Base-by-base conservation (phyloP, 208 protist genomes). In the Crithidia fasciculata region DNA sequence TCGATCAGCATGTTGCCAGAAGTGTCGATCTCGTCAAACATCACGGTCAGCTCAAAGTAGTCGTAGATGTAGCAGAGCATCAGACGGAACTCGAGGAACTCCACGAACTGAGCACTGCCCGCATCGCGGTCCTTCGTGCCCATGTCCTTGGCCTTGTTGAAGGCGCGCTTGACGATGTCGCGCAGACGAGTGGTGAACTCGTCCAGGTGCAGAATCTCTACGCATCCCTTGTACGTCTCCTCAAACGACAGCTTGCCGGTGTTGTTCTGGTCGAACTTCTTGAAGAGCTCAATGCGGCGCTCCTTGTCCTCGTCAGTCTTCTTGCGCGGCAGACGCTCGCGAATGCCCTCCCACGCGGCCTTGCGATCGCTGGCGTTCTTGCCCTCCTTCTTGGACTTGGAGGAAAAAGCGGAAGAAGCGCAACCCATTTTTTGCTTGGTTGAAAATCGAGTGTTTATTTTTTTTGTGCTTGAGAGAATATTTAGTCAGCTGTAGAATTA, bases 11-110 rank as follows among this genome's bases (percentile, higher is more conserved):
- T 75, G 72, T 95, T 90, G 60, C 89, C 88, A 39, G 84, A 88
- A 41, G 83, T 86, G 76, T 94, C 89, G 60, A 95, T 89, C 74
- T 86, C 74, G 73, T 94, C 89, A 74, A 96, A 92, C 83, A 96
- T 93, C 39, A 92, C 72, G 7, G 82, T 90, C 72, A 96, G 83
- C 68, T 86, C 69, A 56, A 89, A 86, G 76, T 78, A 84, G 79
- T 86, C 74, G 77, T 86, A 84, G 67, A 89, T 89, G 79, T 77
- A 91, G 78, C 74, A 91, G 44, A 96, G 82, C 67, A 96, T 82
- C 59, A 94, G 74, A 70, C 88, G 85, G 83, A 96, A 96, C 80
- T 93, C 88, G 5, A 83, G 70, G 67, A 88, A 87, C 69, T 89
- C 81, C 44, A 94, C 87, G n/a, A 78, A 83, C 53, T 96, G 77